Evolutionary conservation across 1,284 basidiomycete genomes (phyloP), one percentile per base, ranked within the genome.

Genomic region (Rhizoctonia solani): DNA sequence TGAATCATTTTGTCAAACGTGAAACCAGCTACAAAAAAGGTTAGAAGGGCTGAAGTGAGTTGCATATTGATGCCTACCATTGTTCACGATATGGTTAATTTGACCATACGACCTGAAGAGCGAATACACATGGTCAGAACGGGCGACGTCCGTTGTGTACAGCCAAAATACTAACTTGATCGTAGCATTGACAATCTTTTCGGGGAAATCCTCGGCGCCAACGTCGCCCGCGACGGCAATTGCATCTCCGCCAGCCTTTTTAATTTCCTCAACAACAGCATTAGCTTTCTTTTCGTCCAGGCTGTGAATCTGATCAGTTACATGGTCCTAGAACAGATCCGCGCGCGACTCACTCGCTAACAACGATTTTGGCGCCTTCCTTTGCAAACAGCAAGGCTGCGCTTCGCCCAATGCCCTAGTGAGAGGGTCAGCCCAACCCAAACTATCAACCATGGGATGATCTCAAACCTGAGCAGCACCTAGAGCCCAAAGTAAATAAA

Each of bases 1-100:
- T 58, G 50, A 37, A 68, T 67, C 67, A 68, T 68, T 50, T 74
- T 79, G 82, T 94, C 92, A 73, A 84, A 90, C 1, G 92, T 93
- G 80, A 93, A 94, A 47, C 92, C 92, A 66, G 91, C 87, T 87
- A 69, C 59, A 30, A 14, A 29, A 37, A 66, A 34, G 25, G 23
- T 52, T 37, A 66, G 32, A 11, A 53, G 29, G 53, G 21, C 32
- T 30, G 32, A 19, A 44, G 30, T 61, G 53, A 42, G 41, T 63
- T 32, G 44, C 9, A 14, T 1, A 52, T n/a, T 1, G 55, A 4
- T 14, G 74, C 77, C n/a, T 34, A 85, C 85, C 88, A 71, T 93
- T 93, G 79, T 92, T 93, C 46, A 93, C 83, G 67, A 94, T 90
- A 75, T 93, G 91, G 76, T 93, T 91, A 65, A 93, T 86, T 75